phyloP scores from a whole-genome alignment of 2,329 filamentous ascomycete species.

The Colletotrichum plurivorum region DNA sequence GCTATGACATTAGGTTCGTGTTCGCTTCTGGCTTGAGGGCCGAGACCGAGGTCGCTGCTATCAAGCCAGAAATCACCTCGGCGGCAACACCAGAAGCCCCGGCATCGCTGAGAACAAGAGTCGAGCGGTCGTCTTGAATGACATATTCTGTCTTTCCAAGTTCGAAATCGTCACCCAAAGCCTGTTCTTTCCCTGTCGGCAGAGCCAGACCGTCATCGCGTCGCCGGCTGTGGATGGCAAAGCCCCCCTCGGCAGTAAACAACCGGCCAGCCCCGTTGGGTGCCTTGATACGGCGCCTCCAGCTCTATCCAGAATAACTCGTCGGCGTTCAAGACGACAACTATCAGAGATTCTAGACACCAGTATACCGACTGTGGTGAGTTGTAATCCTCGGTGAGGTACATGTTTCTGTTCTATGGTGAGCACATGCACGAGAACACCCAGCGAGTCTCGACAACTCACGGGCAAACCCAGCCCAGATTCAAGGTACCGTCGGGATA shows the following conservation, averaged over 20 bases:
- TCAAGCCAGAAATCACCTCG: not conserved
- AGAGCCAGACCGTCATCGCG: constrained; percentile 17
- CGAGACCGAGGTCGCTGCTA: not conserved
- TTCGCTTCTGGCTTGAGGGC: constrained; percentile 46
- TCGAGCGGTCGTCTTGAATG: not conserved
- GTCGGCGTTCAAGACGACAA: constrained; percentile 50
- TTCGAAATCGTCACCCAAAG: not conserved
- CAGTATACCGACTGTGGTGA: constrained; percentile 70
- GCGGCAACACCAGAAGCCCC: constrained; percentile 4
- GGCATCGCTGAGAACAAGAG: constrained; percentile 22
- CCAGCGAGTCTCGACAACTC: constrained; percentile 6
- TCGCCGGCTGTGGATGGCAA: constrained; percentile 41
- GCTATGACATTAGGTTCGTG: constrained; percentile 43
- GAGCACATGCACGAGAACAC: not conserved
- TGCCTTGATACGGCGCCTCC: constrained; percentile 47
- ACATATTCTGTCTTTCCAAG: constrained; percentile 21
- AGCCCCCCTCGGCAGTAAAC: constrained; percentile 43
- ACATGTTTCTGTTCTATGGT: constrained; percentile 59
- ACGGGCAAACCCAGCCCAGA: constrained; percentile 56
- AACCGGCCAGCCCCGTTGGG: constrained; percentile 3
- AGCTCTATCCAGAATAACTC: constrained; percentile 61
- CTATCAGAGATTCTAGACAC: constrained; percentile 65
- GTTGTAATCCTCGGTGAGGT: constrained; percentile 69
- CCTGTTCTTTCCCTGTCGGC: not conserved
- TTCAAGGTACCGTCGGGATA: constrained; percentile 63